Base-by-base conservation (phyloP, 2,329 filamentous ascomycete species). In the Aspergillus nomiae region DNA sequence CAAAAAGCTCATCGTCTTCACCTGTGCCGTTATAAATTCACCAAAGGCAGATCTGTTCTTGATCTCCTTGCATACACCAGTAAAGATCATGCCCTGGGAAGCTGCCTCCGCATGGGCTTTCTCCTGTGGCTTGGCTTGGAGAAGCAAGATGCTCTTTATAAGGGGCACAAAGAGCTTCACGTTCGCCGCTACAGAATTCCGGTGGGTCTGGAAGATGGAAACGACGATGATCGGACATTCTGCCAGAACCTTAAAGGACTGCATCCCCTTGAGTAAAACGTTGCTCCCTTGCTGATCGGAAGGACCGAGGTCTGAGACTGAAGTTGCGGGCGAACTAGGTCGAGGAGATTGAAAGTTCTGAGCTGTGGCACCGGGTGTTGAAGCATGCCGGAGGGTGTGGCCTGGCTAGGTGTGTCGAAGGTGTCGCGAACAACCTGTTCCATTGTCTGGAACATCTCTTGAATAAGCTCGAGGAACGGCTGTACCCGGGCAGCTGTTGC, bases 171-270 rank as follows among this genome's bases (percentile, higher is more conserved):
- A 98, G 11, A 90, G 86, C 79, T 92, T 93, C 57, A 99, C 94
- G 72, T 97, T 97, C 61, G 89, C 86, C 43, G 88, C 84, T 2
- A 97, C 94, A 6, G 90, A 90, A 54, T 80, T 83, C 56, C 94
- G 88, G 72, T 99, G 95, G 6, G 94, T 91, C 79, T 99, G 95
- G 76, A 99, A 98, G 68, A 99, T 92, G 4, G 94, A 98, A 1
- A 99, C 95, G 4, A 99, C 95, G 46, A 99, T 98, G 58, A 99
- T 99, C 0, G 95, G 95, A 71, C 95, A 99, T 77, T 99, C 95
- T 1, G 94, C 93, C 5, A 99, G 86, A 28, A 99, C 94, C 78
- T 98, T 99, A 86, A 99, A 99, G 1, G 95, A 99, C 76, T 97
- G 92, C 92, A 97, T 97, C 34, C 95, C 95, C 78, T 92, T 96